Evolutionary conservation across 768 basidiomycete genomes (phyloP), one percentile per base, ranked within the genome.

Genomic region (Sutorius australiensis): DNA sequence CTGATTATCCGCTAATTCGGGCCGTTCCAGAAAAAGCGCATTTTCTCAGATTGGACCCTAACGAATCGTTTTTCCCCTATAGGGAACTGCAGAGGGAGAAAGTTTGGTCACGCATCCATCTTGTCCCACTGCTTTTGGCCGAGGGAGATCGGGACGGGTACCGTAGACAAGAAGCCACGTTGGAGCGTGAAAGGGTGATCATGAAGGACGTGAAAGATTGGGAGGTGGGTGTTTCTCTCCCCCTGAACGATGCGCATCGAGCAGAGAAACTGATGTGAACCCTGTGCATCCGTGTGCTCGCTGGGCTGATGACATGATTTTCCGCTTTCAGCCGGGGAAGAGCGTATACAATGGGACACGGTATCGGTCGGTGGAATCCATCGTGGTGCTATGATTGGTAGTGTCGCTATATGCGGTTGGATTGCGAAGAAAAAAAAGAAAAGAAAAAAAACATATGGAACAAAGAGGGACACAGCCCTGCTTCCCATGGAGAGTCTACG

Each of bases 71-170:
- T 66, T 66, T 67, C 67, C 69, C 68, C 55, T 62, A 63, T 77
- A 98, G 95, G 72, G 95, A 99, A 75, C 78, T 98, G 38, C 78
- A 88, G 68, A 81, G 95, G 58, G 95, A 99, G 76, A 87, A 89
- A 73, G 83, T 84, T 33, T 98, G 95, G 95, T 90, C 94, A 53
- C 83, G 95, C 58, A 93, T 99, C 66, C 86, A 98, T 75, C 81
- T 97, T 32, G 86, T 94, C 31, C 97, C 95, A 10, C 69, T 98
- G 52, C 79, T 99, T 42, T 78, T 95, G 61, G 95, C 95, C 36
- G 95, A 99, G 69, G 86, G 86, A 5, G 95, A 99, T 75, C 87
- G 97, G 50, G 92, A 95, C 69, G 77, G 80, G 51, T 93, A 90
- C 75, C 80, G 92, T 55, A 82, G 91, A 36, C 74, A 85, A 63